phyloP scores from a whole-genome alignment of 2,329 filamentous ascomycete species.

The Hypomyces perniciosus region DNA sequence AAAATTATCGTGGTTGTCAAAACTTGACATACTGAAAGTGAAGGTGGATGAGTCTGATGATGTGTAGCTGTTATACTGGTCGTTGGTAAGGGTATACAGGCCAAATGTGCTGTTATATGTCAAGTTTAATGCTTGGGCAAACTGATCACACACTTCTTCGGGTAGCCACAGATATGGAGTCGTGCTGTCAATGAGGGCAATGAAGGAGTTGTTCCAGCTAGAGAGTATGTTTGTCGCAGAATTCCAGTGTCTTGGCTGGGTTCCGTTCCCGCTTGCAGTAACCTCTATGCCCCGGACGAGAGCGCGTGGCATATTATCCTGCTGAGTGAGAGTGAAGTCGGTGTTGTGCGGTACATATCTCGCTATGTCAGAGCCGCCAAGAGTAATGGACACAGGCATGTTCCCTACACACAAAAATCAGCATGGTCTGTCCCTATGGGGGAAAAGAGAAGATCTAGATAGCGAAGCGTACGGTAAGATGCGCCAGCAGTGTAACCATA shows the following conservation, averaged over 20 bases:
- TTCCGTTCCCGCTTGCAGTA: slow-evolving; percentile 24
- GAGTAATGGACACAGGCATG: slow-evolving; percentile 51
- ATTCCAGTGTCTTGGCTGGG: slow-evolving; percentile 32
- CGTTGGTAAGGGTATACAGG: slow-evolving; percentile 58
- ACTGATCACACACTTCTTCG: slow-evolving; percentile 52
- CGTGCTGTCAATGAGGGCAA: slow-evolving; percentile 56
- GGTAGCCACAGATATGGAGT: slow-evolving; percentile 62
- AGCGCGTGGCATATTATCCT: slow-evolving; percentile 51
- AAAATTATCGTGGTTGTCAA: slow-evolving; percentile 48
- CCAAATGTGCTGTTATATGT: slow-evolving; percentile 58
- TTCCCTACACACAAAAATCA: slow-evolving; percentile 24
- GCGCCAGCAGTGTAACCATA: slow-evolving; percentile 73
- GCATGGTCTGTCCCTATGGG: not conserved
- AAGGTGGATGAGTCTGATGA: slow-evolving; percentile 43
- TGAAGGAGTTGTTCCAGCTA: slow-evolving; percentile 41
- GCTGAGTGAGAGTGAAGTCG: slow-evolving; percentile 51
- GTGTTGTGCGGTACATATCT: slow-evolving; percentile 56
- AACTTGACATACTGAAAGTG: slow-evolving; percentile 51
- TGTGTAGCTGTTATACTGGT: slow-evolving; percentile 44
- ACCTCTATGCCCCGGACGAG: slow-evolving; percentile 53
- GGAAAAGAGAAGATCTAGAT: not conserved
- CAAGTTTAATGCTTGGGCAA: slow-evolving; percentile 59
- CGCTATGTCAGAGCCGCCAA: slow-evolving; percentile 64
- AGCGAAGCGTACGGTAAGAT: slow-evolving; percentile 53
- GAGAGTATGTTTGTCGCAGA: slow-evolving; percentile 34